These are phyloP conservation scores for Phytophthora uliginosa DNA, from an alignment of 352 stramenopile genomes.

Conservation along the genomic window DNA sequence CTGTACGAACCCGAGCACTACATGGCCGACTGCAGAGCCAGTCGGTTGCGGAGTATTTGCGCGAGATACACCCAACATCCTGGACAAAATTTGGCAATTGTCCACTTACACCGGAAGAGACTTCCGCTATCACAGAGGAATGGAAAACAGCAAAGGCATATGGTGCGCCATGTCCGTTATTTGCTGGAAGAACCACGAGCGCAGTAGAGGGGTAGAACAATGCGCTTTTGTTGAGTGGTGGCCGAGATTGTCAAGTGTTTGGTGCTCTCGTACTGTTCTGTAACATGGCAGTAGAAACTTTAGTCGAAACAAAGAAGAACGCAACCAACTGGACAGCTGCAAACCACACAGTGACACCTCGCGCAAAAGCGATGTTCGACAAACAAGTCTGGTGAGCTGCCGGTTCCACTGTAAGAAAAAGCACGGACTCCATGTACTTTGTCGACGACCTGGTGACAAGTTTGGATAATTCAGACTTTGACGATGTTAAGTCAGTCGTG, in stretches of 20 bases:
- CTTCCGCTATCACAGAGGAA: too few species aligned
- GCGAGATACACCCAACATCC: too few species aligned
- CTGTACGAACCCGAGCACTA: background rate
- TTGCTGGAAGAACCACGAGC: too few species aligned
- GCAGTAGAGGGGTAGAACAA: too few species aligned
- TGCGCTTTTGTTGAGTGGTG: too few species aligned
- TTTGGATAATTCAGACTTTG: background rate
- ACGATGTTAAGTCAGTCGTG: too few species aligned
- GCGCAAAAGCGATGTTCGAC: background rate
- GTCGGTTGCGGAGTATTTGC: background rate
- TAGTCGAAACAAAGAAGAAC: background rate
- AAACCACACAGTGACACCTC: constrained; percentile 4
- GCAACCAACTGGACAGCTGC: background rate
- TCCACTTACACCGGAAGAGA: too few species aligned
- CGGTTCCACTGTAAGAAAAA: background rate
- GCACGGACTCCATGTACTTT: background rate
- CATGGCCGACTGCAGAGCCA: background rate
- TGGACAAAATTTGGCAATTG: too few species aligned
- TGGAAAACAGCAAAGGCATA: too few species aligned
- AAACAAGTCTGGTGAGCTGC: constrained; percentile 1
- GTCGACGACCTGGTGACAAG: background rate
- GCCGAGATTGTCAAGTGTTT: background rate
- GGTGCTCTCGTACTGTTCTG: too few species aligned
- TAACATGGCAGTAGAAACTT: background rate
- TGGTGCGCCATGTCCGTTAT: too few species aligned